A percentile compares a stretch with the other conserved stretches of the same genome.
phyloP scores from a whole-genome alignment of 768 basidiomycete species.

The Lactifluus echinatus region DNA sequence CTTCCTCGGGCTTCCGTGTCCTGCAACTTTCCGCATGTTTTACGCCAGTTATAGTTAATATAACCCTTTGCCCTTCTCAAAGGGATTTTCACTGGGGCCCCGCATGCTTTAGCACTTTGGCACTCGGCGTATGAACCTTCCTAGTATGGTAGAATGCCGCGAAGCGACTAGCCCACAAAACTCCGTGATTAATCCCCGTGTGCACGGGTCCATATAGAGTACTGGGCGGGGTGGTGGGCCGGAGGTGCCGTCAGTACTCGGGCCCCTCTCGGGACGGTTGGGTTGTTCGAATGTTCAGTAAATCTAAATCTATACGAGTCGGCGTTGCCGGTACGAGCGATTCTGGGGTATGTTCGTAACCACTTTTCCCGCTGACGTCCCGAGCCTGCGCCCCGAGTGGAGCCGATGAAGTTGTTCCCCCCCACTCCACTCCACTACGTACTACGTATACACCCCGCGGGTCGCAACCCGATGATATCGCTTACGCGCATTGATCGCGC shows the following conservation, averaged over 20 bases:
- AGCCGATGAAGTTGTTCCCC: not conserved
- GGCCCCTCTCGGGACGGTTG: not conserved
- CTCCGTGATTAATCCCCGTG: constrained; percentile 4
- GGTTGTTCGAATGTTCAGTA: constrained; percentile 6
- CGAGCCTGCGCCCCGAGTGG: not conserved
- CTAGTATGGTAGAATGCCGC: not conserved
- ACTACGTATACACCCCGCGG: too few relatives aligned
- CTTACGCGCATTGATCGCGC: not conserved
- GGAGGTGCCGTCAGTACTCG: not conserved
- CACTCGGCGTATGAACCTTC: not conserved
- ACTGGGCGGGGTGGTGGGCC: not conserved
- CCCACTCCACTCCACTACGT: too few relatives aligned
- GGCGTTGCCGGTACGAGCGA: not conserved
- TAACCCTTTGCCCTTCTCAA: not conserved
- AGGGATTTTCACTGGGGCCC: not conserved
- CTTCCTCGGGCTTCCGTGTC: not conserved
- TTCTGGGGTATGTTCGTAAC: not conserved
- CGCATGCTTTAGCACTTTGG: not conserved
- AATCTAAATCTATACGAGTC: not conserved
- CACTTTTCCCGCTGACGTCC: not conserved
- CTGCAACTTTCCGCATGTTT: constrained; percentile 5
- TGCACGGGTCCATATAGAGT: not conserved
- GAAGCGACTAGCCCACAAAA: not conserved
- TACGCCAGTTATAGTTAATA: not conserved
- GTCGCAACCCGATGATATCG: not conserved